Conservation (phyloP, 1,139 yeast genomes). For the Nadsonia starkeyi-henricii region DNA sequence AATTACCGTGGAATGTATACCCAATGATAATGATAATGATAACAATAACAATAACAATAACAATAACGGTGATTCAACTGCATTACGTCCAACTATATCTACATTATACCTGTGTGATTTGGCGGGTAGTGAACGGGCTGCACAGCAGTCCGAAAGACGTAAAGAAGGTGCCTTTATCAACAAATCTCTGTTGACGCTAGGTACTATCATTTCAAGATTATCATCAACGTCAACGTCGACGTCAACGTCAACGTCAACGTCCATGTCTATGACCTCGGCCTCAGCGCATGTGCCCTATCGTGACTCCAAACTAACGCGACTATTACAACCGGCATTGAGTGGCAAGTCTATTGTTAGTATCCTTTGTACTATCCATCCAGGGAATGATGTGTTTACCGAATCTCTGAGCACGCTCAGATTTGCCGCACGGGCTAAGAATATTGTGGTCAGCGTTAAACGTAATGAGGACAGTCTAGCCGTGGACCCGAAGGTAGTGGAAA, state of each 20-base stretch:
- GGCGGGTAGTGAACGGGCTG: conserved; percentile 92
- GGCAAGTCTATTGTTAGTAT: conserved; percentile 81
- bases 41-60: too few relatives aligned
- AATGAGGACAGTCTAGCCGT: conserved; percentile 20
- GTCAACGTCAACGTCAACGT: neutral
- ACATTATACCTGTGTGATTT: conserved; percentile 82
- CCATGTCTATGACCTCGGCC: neutral
- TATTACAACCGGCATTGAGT: conserved; percentile 81
- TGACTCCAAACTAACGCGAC: conserved; percentile 78
- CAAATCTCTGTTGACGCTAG: conserved; percentile 74
- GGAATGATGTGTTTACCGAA: conserved; percentile 55
- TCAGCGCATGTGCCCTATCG: conserved; percentile 67
- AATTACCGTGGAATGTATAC: conserved; percentile 34
- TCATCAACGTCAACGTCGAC: conserved; percentile 15
- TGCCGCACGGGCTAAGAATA: conserved; percentile 87
- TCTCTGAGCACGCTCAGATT: conserved; percentile 79
- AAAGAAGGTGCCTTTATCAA: conserved; percentile 90
- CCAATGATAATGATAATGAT: too few relatives aligned
- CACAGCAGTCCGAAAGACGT: conserved; percentile 65
- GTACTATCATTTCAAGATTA: conserved; percentile 75
- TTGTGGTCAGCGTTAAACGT: conserved; percentile 52
- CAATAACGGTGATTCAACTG: too few relatives aligned
- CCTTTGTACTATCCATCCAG: conserved; percentile 61
- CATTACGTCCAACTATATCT: conserved; percentile 20
- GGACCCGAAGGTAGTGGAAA: conserved; percentile 14